phyloP scores from a whole-genome alignment of 148 eudicot species.

The Cornus controversa region DNA sequence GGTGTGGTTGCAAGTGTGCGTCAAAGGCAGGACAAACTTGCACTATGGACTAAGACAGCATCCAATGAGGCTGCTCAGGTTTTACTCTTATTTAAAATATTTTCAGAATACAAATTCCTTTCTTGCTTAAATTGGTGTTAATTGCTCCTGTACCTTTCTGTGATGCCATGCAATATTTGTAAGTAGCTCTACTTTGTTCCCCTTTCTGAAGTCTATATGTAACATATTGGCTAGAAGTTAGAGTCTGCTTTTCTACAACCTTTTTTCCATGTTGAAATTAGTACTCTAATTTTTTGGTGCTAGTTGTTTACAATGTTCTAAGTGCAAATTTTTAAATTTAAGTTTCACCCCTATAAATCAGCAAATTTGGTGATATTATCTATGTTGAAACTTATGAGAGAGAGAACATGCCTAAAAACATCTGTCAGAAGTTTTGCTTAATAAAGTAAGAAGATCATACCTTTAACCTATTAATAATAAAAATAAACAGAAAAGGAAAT shows the following conservation, averaged over 20 bases:
- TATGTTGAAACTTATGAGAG: not conserved
- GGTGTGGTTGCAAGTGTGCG: conserved; percentile 98
- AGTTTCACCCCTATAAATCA: not conserved
- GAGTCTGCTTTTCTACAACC: not conserved
- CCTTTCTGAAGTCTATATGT: not conserved
- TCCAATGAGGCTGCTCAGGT: conserved; percentile 96
- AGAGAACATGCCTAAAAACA: not conserved
- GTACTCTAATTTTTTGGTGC: not conserved
- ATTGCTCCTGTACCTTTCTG: not conserved
- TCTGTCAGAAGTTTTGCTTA: too few relatives aligned
- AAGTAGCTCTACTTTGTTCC: not conserved
- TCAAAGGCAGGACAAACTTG: conserved; percentile 69
- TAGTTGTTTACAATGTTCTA: not conserved
- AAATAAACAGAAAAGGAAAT: too few relatives aligned
- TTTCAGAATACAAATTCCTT: not conserved
- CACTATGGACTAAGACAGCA: conserved; percentile 90
- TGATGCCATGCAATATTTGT: too few relatives aligned
- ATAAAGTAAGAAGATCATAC: too few relatives aligned
- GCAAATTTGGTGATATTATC: not conserved
- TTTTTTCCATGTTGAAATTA: not conserved
- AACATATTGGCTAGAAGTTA: not conserved
- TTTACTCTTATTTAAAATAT: conserved; percentile 14
- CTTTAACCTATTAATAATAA: too few relatives aligned
- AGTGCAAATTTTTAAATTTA: not conserved
- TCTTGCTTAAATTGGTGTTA: not conserved